These are phyloP conservation scores for Tuber calosporum DNA, from an alignment of 495 filamentous ascomycete species.

Conservation along the genomic window DNA sequence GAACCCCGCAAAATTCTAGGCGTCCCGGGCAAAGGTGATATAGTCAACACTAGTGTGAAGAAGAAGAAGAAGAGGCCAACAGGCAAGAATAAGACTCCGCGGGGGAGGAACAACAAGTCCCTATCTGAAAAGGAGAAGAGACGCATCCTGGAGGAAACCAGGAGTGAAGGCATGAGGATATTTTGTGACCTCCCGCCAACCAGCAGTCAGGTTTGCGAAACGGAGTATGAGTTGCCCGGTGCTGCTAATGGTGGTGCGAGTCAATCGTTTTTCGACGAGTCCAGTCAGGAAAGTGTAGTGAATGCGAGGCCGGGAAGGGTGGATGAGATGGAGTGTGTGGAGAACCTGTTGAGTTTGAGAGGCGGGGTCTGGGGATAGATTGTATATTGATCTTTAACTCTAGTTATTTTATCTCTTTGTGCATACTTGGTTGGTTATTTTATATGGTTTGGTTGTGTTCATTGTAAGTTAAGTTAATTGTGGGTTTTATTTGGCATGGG, in stretches of 20 bases:
- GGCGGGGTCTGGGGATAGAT: constrained; percentile 36
- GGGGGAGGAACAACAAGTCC: constrained; percentile 10
- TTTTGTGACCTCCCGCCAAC: constrained; percentile 8
- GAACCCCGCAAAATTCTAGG: constrained; percentile 25
- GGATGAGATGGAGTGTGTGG: constrained; percentile 41
- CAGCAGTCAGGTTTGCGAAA: constrained; percentile 17
- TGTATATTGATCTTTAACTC: constrained; percentile 4
- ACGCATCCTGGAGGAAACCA: constrained; percentile 16
- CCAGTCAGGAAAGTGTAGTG: constrained; percentile 12
- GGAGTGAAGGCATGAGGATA: constrained; percentile 2
- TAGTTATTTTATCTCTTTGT: not conserved
- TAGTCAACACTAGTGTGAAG: constrained; percentile 11
- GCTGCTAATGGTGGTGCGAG: constrained; percentile 1
- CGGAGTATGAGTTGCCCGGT: constrained; percentile 6
- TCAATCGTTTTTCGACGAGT: constrained; percentile 20
- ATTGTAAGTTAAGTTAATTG: not conserved
- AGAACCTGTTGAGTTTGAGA: constrained; percentile 38
- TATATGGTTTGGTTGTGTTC: not conserved
- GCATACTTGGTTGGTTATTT: not conserved
- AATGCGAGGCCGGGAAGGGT: constrained; percentile 15
- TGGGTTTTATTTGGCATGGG: not conserved
- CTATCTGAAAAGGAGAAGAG: constrained; percentile 4
- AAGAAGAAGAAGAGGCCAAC: not conserved
- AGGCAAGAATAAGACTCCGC: constrained; percentile 8
- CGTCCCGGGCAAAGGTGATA: constrained; percentile 22